phyloP scores from a whole-genome alignment of 305 asterid species.

The Fraxinus greggii region DNA sequence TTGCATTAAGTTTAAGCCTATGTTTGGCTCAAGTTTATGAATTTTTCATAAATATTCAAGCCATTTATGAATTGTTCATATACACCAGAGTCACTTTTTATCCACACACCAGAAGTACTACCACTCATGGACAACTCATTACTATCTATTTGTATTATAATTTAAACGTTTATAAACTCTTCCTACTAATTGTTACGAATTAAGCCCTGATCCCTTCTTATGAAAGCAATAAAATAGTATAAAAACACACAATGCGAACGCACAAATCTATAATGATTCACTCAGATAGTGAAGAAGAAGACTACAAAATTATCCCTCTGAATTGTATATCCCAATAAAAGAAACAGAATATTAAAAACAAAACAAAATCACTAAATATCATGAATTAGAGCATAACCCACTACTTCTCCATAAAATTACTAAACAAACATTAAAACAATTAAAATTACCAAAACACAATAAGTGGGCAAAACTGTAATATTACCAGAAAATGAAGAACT shows the following conservation, averaged over 20 bases:
- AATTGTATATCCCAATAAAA: neutral
- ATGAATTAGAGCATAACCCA: neutral
- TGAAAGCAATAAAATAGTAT: neutral
- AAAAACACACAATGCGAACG: neutral
- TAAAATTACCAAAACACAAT: neutral
- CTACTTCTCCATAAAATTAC: neutral
- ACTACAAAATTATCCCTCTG: neutral
- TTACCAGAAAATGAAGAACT: constrained; percentile 61
- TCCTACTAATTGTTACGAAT: neutral
- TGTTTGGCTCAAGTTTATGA: neutral
- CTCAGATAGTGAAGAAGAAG: neutral
- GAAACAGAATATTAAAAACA: neutral
- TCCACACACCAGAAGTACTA: neutral
- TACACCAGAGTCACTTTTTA: neutral
- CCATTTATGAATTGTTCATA: neutral
- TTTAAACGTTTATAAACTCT: neutral
- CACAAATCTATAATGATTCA: neutral
- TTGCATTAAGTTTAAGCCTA: neutral
- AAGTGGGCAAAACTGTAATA: neutral
- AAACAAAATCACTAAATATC: neutral
- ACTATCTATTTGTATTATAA: too few relatives aligned
- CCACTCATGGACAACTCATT: neutral
- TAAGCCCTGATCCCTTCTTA: neutral
- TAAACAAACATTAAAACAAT: neutral
- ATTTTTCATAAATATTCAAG: neutral